These are phyloP conservation scores for Cryphonectria radicalis DNA, from an alignment of 2,329 filamentous ascomycete species.

Conservation along the genomic window DNA sequence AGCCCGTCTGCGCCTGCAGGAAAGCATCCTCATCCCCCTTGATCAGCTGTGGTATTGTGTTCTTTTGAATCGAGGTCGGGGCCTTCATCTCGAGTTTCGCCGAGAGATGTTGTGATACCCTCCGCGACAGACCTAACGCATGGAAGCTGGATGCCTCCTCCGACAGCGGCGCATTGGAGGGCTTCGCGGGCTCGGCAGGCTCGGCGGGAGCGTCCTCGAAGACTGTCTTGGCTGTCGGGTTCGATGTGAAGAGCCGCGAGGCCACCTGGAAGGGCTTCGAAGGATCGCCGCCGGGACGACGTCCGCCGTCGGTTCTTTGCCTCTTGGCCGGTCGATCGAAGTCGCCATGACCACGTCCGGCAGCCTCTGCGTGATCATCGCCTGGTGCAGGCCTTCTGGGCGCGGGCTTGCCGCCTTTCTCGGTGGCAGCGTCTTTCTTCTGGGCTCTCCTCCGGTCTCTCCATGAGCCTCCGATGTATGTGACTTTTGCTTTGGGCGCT, in stretches of 20 bases:
- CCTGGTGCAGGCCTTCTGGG: conserved; percentile 14
- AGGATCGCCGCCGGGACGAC: conserved; percentile 38
- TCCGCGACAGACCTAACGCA: conserved; percentile 78
- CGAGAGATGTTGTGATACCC: conserved; percentile 79
- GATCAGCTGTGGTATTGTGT: conserved; percentile 79
- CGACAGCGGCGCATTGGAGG: conserved; percentile 88
- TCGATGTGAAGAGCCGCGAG: conserved; percentile 91
- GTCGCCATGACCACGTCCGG: conserved; percentile 41
- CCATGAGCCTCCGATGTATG: conserved; percentile 28
- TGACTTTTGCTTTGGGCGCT: conserved; percentile 18
- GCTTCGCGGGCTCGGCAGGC: conserved; percentile 63
- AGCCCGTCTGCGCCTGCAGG: conserved; percentile 95
- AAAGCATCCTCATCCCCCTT: conserved; percentile 88
- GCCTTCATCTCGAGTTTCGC: conserved; percentile 87
- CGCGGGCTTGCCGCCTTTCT: conserved; percentile 9
- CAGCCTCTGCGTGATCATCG: conserved; percentile 38
- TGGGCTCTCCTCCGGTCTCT: conserved; percentile 26
- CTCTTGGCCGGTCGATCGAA: conserved; percentile 36
- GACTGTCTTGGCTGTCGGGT: conserved; percentile 72
- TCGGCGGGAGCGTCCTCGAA: conserved; percentile 52
- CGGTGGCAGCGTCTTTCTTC: conserved; percentile 24
- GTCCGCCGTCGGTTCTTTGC: conserved; percentile 35
- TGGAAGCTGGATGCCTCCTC: conserved; percentile 86
- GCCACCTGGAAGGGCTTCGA: conserved; percentile 62
- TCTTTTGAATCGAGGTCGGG: conserved; percentile 93